Evolutionary conservation across 306 rosid genomes (phyloP).

Genomic region (Sphenostylis stenocarpa): DNA sequence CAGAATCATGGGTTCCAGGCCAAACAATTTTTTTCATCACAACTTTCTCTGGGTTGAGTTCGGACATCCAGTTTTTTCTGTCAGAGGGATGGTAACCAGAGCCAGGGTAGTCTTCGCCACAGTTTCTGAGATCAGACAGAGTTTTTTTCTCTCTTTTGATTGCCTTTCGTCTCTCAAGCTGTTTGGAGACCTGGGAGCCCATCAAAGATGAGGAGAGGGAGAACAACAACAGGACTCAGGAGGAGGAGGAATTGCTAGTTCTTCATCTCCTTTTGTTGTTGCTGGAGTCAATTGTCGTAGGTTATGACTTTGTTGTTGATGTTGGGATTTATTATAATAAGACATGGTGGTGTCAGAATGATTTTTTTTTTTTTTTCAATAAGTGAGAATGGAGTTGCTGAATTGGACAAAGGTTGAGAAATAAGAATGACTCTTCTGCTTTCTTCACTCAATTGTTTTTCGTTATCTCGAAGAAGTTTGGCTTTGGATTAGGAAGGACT

Average conservation of each 20-base stretch:
- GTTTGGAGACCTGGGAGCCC: constrained; percentile 72
- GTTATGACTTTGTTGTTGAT: constrained; percentile 17
- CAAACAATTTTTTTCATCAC: constrained; percentile 64
- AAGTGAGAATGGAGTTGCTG: neutral
- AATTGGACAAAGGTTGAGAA: constrained; percentile 11
- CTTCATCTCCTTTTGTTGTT: constrained; percentile 29
- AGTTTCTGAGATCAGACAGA: constrained; percentile 44
- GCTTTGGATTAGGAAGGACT: constrained; percentile 27
- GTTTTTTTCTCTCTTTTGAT: constrained; percentile 49
- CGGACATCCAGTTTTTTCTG: constrained; percentile 79
- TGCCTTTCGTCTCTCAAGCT: constrained; percentile 49
- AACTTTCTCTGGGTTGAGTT: constrained; percentile 56
- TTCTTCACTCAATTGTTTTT: constrained; percentile 29
- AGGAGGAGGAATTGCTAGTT: constrained; percentile 15
- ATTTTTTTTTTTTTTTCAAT: neutral
- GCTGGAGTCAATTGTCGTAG: constrained; percentile 1
- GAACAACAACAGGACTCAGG: neutral
- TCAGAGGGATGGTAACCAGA: constrained; percentile 56
- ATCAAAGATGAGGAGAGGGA: constrained; percentile 15
- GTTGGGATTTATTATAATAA: constrained; percentile 29
- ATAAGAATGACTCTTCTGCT: neutral
- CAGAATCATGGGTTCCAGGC: constrained; percentile 99
- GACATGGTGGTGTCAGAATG: constrained; percentile 36
- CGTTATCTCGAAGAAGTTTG: constrained; percentile 10
- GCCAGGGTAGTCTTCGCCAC: constrained; percentile 64